These are phyloP conservation scores for Ceriops zippeliana DNA, from an alignment of 345 rosid species.

Conservation along the genomic window DNA sequence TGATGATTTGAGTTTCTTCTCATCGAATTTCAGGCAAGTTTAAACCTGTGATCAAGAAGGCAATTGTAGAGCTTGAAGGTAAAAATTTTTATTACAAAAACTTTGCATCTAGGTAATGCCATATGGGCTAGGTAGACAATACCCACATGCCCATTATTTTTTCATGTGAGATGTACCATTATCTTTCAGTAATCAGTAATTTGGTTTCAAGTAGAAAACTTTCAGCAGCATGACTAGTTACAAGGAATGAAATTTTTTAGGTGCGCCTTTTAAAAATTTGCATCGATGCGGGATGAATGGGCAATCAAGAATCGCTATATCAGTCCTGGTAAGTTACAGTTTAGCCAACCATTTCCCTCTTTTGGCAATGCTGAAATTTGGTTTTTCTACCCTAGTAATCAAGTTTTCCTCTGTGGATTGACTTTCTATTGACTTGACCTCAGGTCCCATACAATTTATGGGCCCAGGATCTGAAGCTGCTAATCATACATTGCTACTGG, in stretches of 20 bases:
- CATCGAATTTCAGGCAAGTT: constrained; percentile 55
- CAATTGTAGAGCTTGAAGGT: constrained; percentile 99
- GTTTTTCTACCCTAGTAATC: not conserved
- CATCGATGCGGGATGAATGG: constrained; percentile 76
- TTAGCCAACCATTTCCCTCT: not conserved
- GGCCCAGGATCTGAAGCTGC: constrained; percentile 64
- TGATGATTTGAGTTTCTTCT: too few relatives aligned
- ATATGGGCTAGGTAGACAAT: too few relatives aligned
- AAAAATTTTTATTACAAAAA: constrained; percentile 1
- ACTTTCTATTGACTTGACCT: not conserved
- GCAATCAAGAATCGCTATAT: constrained; percentile 70
- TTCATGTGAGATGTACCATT: not conserved
- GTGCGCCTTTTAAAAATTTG: constrained; percentile 85
- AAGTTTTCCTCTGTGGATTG: not conserved
- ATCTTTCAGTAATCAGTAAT: not conserved
- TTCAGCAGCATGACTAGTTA: not conserved
- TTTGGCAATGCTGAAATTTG: not conserved
- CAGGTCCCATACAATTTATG: constrained; percentile 89
- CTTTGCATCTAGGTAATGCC: not conserved
- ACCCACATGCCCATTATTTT: not conserved
- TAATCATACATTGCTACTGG: constrained; percentile 69
- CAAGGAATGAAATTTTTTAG: constrained; percentile 33
- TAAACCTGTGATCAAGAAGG: constrained; percentile 99
- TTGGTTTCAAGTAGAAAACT: not conserved
- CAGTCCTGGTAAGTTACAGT: constrained; percentile 76